Percentiles rank a stretch among this genome's conserved stretches.
phyloP scores from a whole-genome alignment of 306 rosid genomes.

The Rosa chinensis region DNA sequence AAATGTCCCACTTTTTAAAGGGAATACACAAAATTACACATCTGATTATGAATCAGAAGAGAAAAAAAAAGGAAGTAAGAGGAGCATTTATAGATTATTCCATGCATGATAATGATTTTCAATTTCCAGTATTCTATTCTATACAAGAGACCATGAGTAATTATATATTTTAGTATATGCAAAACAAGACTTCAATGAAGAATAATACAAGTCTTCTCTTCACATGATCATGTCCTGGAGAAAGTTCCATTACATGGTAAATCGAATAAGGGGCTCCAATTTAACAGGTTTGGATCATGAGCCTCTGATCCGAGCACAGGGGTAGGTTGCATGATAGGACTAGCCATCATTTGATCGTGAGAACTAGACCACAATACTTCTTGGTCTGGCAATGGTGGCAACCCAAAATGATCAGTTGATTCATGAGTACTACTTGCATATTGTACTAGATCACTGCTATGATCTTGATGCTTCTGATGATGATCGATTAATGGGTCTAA shows the following conservation, averaged over 20 bases:
- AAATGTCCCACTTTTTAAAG: too few relatives aligned
- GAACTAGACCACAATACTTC: slow-evolving; percentile 48
- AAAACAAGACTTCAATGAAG: slow-evolving; percentile 25
- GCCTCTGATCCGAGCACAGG: slow-evolving; percentile 40
- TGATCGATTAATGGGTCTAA: slow-evolving; percentile 35
- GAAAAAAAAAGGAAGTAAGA: not conserved
- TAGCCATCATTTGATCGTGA: slow-evolving; percentile 50
- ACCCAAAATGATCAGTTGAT: slow-evolving; percentile 36
- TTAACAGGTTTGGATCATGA: slow-evolving; percentile 49
- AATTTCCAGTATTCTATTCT: not conserved
- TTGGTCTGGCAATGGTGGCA: slow-evolving; percentile 76
- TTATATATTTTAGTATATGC: not conserved
- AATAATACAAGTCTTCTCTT: slow-evolving; percentile 9
- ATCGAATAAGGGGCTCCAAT: slow-evolving; percentile 70
- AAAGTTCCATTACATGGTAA: slow-evolving; percentile 58
- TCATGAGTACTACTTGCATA: slow-evolving; percentile 15
- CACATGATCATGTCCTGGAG: slow-evolving; percentile 37
- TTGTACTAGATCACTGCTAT: slow-evolving; percentile 25
- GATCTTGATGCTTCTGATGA: slow-evolving; percentile 22
- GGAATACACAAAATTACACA: not conserved
- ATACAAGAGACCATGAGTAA: not conserved
- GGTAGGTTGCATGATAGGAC: slow-evolving; percentile 31
- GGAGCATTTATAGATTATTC: not conserved
- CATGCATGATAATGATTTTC: not conserved
- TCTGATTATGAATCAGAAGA: not conserved